Percentiles rank a stretch among this genome's conserved stretches.
These are phyloP conservation scores for Sarcodon sp. DNA, from an alignment of 768 basidiomycete genomes.

Conservation along the genomic window DNA sequence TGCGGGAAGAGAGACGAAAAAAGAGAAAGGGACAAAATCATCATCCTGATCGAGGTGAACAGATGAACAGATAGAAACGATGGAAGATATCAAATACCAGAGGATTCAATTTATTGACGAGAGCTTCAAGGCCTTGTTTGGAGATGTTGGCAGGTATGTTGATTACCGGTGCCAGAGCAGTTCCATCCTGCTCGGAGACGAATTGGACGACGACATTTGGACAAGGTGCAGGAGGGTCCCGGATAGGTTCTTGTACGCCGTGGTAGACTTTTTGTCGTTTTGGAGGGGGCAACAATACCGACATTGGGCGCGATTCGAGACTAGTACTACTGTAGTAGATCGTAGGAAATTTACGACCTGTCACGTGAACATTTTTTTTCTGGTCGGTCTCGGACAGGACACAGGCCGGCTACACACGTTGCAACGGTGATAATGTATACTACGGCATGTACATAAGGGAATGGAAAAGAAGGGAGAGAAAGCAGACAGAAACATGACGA, in stretches of 20 bases:
- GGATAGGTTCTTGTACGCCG: constrained; percentile 53
- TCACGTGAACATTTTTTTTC: too few relatives aligned
- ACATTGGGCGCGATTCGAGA: too few relatives aligned
- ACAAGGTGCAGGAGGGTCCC: constrained; percentile 30
- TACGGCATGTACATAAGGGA: too few relatives aligned
- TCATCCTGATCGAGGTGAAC: constrained; percentile 37
- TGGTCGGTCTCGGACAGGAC: too few relatives aligned
- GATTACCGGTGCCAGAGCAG: constrained; percentile 73
- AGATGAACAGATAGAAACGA: constrained; percentile 3
- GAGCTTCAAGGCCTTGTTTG: constrained; percentile 69
- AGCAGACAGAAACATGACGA: too few relatives aligned
- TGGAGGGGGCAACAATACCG: constrained; percentile 76
- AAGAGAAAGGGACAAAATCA: constrained; percentile 86
- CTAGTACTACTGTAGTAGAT: too few relatives aligned
- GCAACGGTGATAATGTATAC: too few relatives aligned
- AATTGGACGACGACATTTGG: constrained; percentile 85
- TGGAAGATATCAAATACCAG: constrained; percentile 29
- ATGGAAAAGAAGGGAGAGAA: too few relatives aligned
- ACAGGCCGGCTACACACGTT: too few relatives aligned
- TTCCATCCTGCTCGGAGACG: constrained; percentile 78
- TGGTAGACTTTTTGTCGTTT: constrained; percentile 81
- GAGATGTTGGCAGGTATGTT: constrained; percentile 82
- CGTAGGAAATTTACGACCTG: too few relatives aligned
- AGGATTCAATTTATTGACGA: constrained; percentile 80
- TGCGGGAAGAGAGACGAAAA: constrained; percentile 70